A percentile compares a stretch with the other conserved stretches of the same genome.
Evolutionary conservation across 352 stramenopile genomes (phyloP).

Genomic region (Phytopythium mirpurense): DNA sequence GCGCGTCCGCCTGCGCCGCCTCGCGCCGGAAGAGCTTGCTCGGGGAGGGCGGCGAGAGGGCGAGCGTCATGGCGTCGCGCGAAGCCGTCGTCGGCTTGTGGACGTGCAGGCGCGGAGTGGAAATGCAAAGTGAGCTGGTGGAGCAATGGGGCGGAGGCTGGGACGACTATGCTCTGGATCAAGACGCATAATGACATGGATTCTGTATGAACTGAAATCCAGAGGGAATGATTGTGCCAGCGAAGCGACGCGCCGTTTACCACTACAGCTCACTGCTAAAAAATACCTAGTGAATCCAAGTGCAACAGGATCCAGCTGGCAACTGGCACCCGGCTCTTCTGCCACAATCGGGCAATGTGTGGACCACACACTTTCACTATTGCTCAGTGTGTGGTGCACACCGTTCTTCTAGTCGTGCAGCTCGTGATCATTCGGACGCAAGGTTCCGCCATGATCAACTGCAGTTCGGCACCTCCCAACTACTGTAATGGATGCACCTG

Average conservation of each 20-base stretch:
- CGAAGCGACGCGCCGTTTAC: conserved; percentile 1
- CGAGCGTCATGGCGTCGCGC: conserved; percentile 1
- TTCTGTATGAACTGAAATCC: neutral
- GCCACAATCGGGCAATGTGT: too few species aligned
- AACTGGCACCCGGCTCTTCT: too few species aligned
- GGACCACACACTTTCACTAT: too few species aligned
- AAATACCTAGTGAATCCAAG: conserved; percentile 4
- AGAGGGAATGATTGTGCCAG: conserved; percentile 6
- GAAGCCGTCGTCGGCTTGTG: neutral
- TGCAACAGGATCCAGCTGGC: neutral
- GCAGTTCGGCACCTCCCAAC: too few species aligned
- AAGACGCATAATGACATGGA: neutral
- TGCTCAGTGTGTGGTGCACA: too few species aligned
- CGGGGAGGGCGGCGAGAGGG: conserved; percentile 5
- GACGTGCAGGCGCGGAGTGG: neutral
- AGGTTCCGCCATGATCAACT: too few species aligned
- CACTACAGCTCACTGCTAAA: neutral
- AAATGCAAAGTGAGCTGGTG: conserved; percentile 5
- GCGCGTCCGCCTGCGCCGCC: too few species aligned
- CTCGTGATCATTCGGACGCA: too few species aligned
- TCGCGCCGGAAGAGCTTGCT: conserved; percentile 45
- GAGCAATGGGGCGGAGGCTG: neutral
- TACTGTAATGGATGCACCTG: too few species aligned
- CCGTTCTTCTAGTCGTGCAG: too few species aligned
- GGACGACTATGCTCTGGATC: neutral